Evolutionary conservation across 257 asterid genomes (phyloP).

Genomic region (Rhazya stricta): DNA sequence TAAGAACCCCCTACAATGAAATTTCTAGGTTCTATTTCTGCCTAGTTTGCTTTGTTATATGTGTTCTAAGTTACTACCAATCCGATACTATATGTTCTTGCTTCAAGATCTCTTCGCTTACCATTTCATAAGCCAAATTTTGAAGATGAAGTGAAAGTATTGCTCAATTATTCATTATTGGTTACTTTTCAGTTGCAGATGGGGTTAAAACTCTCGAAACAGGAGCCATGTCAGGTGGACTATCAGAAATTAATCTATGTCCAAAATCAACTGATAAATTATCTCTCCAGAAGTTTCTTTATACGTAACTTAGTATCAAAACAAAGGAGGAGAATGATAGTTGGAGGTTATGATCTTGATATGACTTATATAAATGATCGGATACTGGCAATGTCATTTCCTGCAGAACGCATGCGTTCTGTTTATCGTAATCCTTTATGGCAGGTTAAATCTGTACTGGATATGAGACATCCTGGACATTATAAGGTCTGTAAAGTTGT

Average conservation of each 20-base stretch:
- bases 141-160: neutral
- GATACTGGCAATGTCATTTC: slow-evolving; percentile 74
- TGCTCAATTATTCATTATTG: neutral
- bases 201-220: slow-evolving; percentile 60
- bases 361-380: slow-evolving; percentile 77
- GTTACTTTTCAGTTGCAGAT: slow-evolving; percentile 25
- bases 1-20: neutral
- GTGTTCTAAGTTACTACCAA: neutral
- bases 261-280: slow-evolving; percentile 31
- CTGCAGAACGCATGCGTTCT: slow-evolving; percentile 73
- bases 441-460: slow-evolving; percentile 79
- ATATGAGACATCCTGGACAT: slow-evolving; percentile 62
- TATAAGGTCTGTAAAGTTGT: slow-evolving; percentile 47
- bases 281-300: slow-evolving; percentile 41
- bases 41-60: neutral
- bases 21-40: neutral
- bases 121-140: neutral
- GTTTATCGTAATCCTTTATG: slow-evolving; percentile 78
- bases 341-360: slow-evolving; percentile 80
- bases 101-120: neutral
- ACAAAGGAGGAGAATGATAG: slow-evolving; percentile 66
- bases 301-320: slow-evolving; percentile 72
- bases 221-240: slow-evolving; percentile 24
- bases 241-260: slow-evolving; percentile 12
- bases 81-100: neutral